Conservation (phyloP, 2,329 filamentous ascomycete genomes). For the Tolypocladium inflatum region DNA sequence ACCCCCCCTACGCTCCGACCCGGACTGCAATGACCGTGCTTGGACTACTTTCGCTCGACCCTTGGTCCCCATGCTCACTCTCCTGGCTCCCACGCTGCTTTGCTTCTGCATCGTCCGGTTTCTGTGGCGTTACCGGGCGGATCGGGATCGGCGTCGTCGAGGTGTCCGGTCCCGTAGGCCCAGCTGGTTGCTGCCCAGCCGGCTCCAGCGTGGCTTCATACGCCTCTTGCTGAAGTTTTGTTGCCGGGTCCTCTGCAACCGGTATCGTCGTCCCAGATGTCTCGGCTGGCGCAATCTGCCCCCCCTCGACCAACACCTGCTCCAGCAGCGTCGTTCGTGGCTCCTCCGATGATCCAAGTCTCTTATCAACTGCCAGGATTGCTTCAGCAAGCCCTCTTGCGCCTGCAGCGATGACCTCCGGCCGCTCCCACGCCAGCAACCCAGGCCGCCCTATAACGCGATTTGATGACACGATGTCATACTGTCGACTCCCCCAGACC, state of each 20-base stretch:
- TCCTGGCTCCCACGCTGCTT: background rate
- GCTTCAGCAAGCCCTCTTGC: conserved; percentile 29
- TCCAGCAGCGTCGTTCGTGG: conserved; percentile 20
- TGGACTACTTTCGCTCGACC: conserved; percentile 5
- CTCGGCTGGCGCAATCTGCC: conserved; percentile 10
- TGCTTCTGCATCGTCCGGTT: background rate
- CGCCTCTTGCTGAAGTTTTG: background rate
- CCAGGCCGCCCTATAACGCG: conserved; percentile 30
- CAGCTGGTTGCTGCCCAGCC: background rate
- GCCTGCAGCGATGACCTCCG: conserved; percentile 33
- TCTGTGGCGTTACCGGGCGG: background rate
- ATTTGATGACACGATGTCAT: conserved; percentile 31
- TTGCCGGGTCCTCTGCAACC: background rate
- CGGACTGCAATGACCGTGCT: conserved; percentile 7
- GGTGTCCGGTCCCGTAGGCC: too few species aligned
- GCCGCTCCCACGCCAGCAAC: conserved; percentile 38
- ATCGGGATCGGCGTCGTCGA: background rate
- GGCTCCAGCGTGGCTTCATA: background rate
- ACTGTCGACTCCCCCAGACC: conserved; percentile 35
- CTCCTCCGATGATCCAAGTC: conserved; percentile 20
- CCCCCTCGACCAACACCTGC: conserved; percentile 19
- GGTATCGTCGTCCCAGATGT: conserved; percentile 2
- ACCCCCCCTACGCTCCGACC: background rate
- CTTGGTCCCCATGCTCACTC: background rate
- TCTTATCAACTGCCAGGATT: conserved; percentile 25